Evolutionary conservation across 2,329 filamentous ascomycete species (phyloP), one percentile per base, ranked within the genome.

Genomic region (Diaporthe sp.): DNA sequence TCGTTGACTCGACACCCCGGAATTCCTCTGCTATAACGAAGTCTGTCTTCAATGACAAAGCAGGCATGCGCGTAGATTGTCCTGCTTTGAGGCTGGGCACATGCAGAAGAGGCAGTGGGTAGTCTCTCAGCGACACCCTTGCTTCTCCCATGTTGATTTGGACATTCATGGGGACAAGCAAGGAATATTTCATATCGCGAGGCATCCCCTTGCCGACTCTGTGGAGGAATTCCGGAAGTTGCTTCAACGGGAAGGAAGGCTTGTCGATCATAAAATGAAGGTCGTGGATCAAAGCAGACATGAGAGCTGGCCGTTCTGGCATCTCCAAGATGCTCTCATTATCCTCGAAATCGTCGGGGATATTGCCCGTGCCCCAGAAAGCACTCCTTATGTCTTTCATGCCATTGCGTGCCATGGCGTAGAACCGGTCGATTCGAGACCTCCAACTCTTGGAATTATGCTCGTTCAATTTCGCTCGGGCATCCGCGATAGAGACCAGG

Each of bases 21-120:
- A 93, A 98, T 82, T 99, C 97, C 84, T 99, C 97, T 0, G 95
- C 97, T 77, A 99, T 93, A 7, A 99, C 96, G 82, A 99, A 98
- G 81, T 99, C 95, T 1, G 96, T 94, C 79, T 92, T 94, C 72
- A 99, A 87, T 0, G 94, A 95, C 82, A 98, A 91, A 70, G 95
- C 94, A n/a, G 94, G 93, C 44, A 96, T 84, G 74, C 94, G 91
- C 7, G 93, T 90, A 1, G 95, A 94, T 82, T 98, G 96, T 0
- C 93, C 93, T 22, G 92, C 87, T 76, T 94, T 94, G 77, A 98
- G 90, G 0, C 93, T 90, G 0, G 97, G 97, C 28, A 99, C 94
- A 82, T 99, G 97, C 42, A 99, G 84, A 37, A 99, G 87, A 5
- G 97, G 97, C 31, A 99, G 87, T 12, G 97, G 97, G 81, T 99